Conservation (phyloP, 306 rosid species). For the Corylus heterophylla region DNA sequence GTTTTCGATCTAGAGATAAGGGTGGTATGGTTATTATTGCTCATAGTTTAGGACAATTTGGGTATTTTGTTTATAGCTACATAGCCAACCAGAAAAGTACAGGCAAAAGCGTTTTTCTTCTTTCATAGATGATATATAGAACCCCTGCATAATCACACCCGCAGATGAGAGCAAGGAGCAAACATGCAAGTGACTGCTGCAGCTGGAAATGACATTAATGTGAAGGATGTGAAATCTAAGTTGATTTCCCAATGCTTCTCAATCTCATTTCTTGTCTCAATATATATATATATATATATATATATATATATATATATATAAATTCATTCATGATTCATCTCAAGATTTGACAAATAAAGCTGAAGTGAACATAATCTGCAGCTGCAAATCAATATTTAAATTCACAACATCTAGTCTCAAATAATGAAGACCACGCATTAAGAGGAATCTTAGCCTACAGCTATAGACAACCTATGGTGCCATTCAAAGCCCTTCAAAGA, state of each 20-base stretch:
- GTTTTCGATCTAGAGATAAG: no score
- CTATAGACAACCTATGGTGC: neutral
- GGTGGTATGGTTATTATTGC: no score
- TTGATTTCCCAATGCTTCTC: neutral
- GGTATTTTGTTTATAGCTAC: no score
- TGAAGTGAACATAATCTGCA: neutral
- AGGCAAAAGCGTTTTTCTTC: no score
- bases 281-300: no score
- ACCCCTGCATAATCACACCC: neutral
- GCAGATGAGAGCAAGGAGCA: neutral
- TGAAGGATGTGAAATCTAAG: neutral
- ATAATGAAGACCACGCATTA: constrained; percentile 8
- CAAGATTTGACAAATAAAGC: neutral
- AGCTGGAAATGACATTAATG: neutral
- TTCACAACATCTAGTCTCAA: constrained; percentile 1
- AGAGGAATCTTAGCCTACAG: neutral
- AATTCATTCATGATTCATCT: neutral
- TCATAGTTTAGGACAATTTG: no score
- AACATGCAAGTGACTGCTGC: neutral
- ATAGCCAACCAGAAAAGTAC: no score
- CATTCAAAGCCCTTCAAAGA: constrained; percentile 75
- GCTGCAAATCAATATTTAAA: neutral
- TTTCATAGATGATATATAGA: no score
- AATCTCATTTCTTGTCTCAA: neutral
- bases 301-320: no score